Conservation (phyloP, 2,329 filamentous ascomycete genomes). For the Xylariaceae sp. region DNA sequence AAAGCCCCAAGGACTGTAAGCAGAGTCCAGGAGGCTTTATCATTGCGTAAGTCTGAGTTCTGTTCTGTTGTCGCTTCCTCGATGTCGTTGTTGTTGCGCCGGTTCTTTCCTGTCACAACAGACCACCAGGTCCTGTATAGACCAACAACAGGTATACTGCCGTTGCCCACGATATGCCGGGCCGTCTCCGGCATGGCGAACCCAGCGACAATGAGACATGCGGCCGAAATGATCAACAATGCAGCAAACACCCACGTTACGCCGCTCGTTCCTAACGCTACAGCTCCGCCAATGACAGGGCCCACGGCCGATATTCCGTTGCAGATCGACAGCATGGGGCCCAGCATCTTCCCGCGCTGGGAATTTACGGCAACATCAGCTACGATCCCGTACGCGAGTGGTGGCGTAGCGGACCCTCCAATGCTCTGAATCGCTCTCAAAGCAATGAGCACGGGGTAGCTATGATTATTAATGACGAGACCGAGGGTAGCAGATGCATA, state of each 20-base stretch:
- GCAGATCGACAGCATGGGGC: slow-evolving; percentile 1
- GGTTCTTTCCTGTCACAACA: too few species aligned
- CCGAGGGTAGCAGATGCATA: slow-evolving; percentile 40
- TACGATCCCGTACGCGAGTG: slow-evolving; percentile 26
- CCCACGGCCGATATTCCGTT: slow-evolving; percentile 1
- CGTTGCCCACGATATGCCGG: not conserved
- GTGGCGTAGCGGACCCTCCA: slow-evolving; percentile 38
- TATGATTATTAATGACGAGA: slow-evolving; percentile 34
- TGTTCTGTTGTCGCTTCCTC: not conserved
- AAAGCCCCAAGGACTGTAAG: not conserved
- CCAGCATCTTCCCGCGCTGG: slow-evolving; percentile 2
- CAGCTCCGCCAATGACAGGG: slow-evolving; percentile 1
- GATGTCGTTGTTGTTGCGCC: not conserved
- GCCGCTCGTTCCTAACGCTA: not conserved
- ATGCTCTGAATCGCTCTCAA: slow-evolving; percentile 41
- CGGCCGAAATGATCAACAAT: not conserved
- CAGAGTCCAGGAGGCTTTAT: not conserved
- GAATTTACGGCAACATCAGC: not conserved
- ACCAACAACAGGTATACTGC: not conserved
- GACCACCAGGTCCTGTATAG: slow-evolving; percentile 1
- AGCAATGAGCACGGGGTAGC: slow-evolving; percentile 33
- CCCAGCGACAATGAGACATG: not conserved
- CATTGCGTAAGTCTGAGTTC: not conserved
- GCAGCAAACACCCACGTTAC: slow-evolving; percentile 1
- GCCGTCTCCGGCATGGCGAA: not conserved